phyloP scores from a whole-genome alignment of 106 monocot genomes.

The Dioscorea zingiberensis region DNA sequence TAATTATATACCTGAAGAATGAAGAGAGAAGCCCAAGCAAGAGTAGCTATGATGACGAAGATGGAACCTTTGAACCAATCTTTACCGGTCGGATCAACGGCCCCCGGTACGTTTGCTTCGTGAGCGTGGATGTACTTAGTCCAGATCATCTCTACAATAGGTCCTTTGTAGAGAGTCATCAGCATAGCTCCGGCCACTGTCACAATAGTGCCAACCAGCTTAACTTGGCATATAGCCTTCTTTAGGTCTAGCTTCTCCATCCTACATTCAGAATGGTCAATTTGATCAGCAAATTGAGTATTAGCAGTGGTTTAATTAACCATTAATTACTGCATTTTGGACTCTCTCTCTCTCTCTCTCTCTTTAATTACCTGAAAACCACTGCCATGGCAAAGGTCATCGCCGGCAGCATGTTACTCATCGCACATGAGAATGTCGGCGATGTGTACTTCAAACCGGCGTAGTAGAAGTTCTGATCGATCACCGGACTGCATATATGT shows the following conservation, averaged over 20 bases:
- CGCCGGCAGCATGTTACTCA: slow-evolving; percentile 82
- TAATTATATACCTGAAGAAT: slow-evolving; percentile 52
- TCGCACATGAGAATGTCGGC: slow-evolving; percentile 73
- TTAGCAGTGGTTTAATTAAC: too few relatives aligned
- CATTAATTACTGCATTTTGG: too few relatives aligned
- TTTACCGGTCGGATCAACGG: slow-evolving; percentile 12
- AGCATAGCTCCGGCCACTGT: slow-evolving; percentile 44
- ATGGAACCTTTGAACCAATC: slow-evolving; percentile 65
- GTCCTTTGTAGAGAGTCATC: slow-evolving; percentile 47
- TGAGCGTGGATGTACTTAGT: slow-evolving; percentile 11
- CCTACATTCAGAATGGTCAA: slow-evolving; percentile 9
- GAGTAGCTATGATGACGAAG: slow-evolving; percentile 53
- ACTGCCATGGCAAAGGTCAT: slow-evolving; percentile 74
- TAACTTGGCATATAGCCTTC: slow-evolving; percentile 40
- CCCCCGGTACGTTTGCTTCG: slow-evolving; percentile 3
- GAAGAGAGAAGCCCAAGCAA: slow-evolving; percentile 64
- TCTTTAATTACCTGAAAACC: slow-evolving; percentile 41
- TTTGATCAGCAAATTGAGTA: too few relatives aligned
- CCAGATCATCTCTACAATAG: slow-evolving; percentile 44
- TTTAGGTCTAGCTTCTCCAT: slow-evolving; percentile 40
- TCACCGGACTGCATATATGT: slow-evolving; percentile 70
- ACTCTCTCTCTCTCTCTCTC: too few relatives aligned
- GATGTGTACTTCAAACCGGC: slow-evolving; percentile 60
- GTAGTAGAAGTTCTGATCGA: slow-evolving; percentile 88
- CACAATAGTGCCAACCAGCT: slow-evolving; percentile 34